Conservation (phyloP, 768 basidiomycete genomes). For the Collybiopsis luxurians region DNA sequence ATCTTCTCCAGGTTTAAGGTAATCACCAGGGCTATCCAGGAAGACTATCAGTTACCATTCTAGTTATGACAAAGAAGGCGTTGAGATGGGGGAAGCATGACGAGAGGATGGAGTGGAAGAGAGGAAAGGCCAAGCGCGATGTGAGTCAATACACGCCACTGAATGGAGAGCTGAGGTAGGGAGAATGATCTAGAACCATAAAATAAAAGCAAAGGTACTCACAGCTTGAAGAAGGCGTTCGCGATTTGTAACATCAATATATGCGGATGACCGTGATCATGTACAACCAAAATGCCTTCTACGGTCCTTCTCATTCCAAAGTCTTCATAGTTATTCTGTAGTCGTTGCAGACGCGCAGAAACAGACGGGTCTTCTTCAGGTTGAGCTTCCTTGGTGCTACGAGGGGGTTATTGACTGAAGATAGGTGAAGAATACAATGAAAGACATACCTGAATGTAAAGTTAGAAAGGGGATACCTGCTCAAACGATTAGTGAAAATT, state of each 20-base stretch:
- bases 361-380: constrained; percentile 98
- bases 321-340: constrained; percentile 96
- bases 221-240: constrained; percentile 99
- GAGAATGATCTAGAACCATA: too few species aligned
- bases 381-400: constrained; percentile 92
- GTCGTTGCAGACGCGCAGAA: constrained; percentile 86
- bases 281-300: constrained; percentile 85
- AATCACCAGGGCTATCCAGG: constrained; percentile 84
- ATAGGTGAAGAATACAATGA: background rate
- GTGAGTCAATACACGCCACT: too few species aligned
- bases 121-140: too few species aligned
- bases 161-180: too few species aligned
- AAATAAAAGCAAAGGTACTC: constrained; percentile 28
- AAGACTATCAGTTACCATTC: background rate
- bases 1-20: constrained; percentile 94
- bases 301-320: constrained; percentile 96
- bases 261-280: constrained; percentile 97
- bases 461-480: constrained; percentile 82
- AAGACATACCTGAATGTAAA: constrained; percentile 79
- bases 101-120: too few species aligned
- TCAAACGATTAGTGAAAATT: constrained; percentile 3
- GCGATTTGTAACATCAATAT: constrained; percentile 98
- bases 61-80: too few species aligned
- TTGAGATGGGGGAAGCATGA: too few species aligned
- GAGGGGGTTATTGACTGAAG: background rate